Evolutionary conservation across 2,329 filamentous ascomycete species (phyloP), one percentile per base, ranked within the genome.

Genomic region (Stemphylium beticola): DNA sequence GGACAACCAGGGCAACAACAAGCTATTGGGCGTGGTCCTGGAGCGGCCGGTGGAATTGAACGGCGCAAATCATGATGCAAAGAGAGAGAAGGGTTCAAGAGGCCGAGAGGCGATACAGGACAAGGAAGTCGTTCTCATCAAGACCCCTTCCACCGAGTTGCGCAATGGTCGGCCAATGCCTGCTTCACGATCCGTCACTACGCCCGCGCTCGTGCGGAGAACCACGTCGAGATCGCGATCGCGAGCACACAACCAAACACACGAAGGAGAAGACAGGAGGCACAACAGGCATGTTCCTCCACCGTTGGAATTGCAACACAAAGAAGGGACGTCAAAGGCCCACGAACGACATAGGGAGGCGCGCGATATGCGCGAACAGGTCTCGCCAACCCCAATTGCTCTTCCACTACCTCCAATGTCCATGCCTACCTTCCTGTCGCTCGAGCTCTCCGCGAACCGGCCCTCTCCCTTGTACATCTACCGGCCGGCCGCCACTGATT

Each of bases 401-500:
- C 81, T 88, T 33, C 85, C 85, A 12, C 71, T 87, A 2, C 86
- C 86, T 6, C 86, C 86, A 6, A 72, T 87, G 47, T 88, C 86
- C 1, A 78, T 88, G 47, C 84, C 85, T 1, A 87, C 85, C 0
- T 87, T 87, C 64, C 76, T 88, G n/a, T 85, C 87, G 55, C 77
- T 88, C 24, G 86, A 88, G 67, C 78, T 88, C 38, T 83, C 85
- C 1, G 84, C 85, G 2, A 79, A 81, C 31, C 77, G 81, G 12
- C 86, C 86, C 2, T 87, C 86, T 15, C 82, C 85, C 1, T 71
- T 87, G 47, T 88, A 87, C 64, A 86, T 88, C 34, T 85, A 87
- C 65, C 82, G 83, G 10, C 81, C 85, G 4, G 74, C 4, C 77
- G 77, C 34, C 80, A 74, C 57, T 8, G 85, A 87, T 57, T 85